Percentiles rank a stretch among this genome's conserved stretches.
Evolutionary conservation across 768 basidiomycete genomes (phyloP).

Genomic region (Rhodocollybia butyracea): DNA sequence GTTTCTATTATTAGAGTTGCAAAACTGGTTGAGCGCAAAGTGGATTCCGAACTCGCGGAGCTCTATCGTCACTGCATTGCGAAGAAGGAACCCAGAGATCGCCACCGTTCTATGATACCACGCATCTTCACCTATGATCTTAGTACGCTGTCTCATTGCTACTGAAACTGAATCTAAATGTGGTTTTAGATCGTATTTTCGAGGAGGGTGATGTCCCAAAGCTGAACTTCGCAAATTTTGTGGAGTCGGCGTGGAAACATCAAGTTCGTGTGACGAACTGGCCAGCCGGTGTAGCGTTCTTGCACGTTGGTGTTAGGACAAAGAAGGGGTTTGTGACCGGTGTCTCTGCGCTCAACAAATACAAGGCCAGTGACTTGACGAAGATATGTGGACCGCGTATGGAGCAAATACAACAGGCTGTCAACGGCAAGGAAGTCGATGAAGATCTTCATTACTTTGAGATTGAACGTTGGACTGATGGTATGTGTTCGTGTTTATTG

Average conservation of each 20-base stretch:
- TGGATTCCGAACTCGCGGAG: neutral
- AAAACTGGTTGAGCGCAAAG: neutral
- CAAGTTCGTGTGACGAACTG: neutral
- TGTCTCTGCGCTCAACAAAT: too few relatives aligned
- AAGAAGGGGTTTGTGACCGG: too few relatives aligned
- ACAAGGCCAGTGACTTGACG: too few relatives aligned
- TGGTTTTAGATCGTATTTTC: neutral
- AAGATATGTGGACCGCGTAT: neutral
- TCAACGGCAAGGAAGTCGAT: neutral
- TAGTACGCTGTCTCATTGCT: neutral
- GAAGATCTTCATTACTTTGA: neutral
- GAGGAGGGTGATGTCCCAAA: neutral
- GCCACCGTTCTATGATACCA: neutral
- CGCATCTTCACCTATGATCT: neutral
- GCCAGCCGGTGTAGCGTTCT: neutral
- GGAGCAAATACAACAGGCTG: neutral
- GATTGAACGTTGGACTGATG: neutral
- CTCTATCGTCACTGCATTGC: neutral
- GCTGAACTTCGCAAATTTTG: too few relatives aligned
- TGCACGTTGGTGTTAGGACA: neutral
- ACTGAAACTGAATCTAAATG: neutral
- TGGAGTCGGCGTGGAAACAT: neutral
- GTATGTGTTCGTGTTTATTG: too few relatives aligned
- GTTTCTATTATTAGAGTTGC: neutral
- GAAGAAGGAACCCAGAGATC: neutral